Conservation (phyloP, 495 filamentous ascomycete species). For the Tuber brumale region DNA sequence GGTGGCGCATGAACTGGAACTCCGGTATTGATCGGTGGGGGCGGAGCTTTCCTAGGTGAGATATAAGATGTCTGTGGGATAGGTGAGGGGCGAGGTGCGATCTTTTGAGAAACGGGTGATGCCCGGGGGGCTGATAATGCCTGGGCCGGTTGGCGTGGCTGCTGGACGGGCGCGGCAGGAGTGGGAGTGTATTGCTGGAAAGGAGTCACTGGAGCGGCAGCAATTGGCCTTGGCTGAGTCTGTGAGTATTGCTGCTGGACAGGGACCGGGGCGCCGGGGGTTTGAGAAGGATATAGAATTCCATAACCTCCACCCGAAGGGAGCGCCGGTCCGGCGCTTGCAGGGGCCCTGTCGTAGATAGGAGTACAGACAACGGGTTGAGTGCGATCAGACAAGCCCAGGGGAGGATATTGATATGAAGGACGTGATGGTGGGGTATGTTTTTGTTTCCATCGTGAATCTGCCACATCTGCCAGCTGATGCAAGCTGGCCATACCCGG, state of each 20-base stretch:
- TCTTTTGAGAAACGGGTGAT: constrained; percentile 28
- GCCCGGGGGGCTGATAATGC: constrained; percentile 5
- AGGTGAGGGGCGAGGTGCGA: constrained; percentile 28
- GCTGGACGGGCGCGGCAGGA: constrained; percentile 29
- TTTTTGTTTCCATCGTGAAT: constrained; percentile 34
- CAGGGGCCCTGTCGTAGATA: background rate
- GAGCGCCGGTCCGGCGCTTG: constrained; percentile 7
- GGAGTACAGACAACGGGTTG: background rate
- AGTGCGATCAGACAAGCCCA: background rate
- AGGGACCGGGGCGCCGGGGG: constrained; percentile 14
- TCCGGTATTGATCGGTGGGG: constrained; percentile 35
- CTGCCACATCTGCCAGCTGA: constrained; percentile 31
- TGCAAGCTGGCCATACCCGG: constrained; percentile 18
- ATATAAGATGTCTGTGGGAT: constrained; percentile 11
- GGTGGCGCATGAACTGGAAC: constrained; percentile 10
- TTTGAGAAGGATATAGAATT: constrained; percentile 22
- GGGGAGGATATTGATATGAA: constrained; percentile 4
- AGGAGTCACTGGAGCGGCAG: constrained; percentile 11
- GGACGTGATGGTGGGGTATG: constrained; percentile 21
- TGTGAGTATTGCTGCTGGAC: constrained; percentile 20
- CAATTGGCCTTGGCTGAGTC: constrained; percentile 22
- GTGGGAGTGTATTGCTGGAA: constrained; percentile 27
- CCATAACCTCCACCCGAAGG: constrained; percentile 20
- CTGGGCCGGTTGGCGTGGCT: constrained; percentile 37
- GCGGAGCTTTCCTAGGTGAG: constrained; percentile 28